phyloP scores from a whole-genome alignment of 148 eudicot species.

The Chenopodium formosanum region DNA sequence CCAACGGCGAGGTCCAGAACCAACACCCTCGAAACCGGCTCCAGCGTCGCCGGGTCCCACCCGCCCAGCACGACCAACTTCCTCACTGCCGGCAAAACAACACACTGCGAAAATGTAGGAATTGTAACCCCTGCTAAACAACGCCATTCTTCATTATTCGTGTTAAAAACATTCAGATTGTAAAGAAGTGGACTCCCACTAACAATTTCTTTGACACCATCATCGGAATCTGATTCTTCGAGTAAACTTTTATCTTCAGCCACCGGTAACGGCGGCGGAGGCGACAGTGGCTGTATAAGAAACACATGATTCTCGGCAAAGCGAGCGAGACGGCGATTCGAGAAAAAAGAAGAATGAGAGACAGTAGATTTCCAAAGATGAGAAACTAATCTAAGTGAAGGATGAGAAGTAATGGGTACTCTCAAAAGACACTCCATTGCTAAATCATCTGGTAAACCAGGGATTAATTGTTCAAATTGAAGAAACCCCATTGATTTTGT shows the following conservation, averaged over 20 bases:
- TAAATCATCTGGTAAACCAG: constrained; percentile 35
- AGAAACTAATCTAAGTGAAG: constrained; percentile 27
- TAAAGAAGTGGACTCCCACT: constrained; percentile 11
- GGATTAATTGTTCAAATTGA: constrained; percentile 17
- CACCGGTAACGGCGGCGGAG: neutral
- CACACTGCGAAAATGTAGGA: constrained; percentile 39
- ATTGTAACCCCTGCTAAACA: constrained; percentile 11
- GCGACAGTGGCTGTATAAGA: constrained; percentile 26
- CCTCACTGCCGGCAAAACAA: constrained; percentile 16
- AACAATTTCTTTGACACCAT: neutral
- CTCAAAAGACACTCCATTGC: constrained; percentile 33
- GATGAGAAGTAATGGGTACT: constrained; percentile 30
- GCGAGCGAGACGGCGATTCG: constrained; percentile 12
- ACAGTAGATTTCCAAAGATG: constrained; percentile 29
- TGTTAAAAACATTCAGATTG: constrained; percentile 26
- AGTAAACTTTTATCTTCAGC: too few relatives aligned
- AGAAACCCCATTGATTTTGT: neutral
- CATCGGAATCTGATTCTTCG: too few relatives aligned
- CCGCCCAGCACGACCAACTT: constrained; percentile 37
- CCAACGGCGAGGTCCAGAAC: constrained; percentile 30
- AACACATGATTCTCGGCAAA: constrained; percentile 26
- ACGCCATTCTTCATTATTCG: constrained; percentile 21
- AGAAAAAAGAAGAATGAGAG: constrained; percentile 28
- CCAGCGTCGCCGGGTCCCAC: constrained; percentile 41
- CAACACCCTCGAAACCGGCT: constrained; percentile 29